A percentile compares a stretch with the other conserved stretches of the same genome.
These are phyloP conservation scores for Tetrapisispora taiwanensis DNA, from an alignment of 805 yeast species.

Conservation along the genomic window DNA sequence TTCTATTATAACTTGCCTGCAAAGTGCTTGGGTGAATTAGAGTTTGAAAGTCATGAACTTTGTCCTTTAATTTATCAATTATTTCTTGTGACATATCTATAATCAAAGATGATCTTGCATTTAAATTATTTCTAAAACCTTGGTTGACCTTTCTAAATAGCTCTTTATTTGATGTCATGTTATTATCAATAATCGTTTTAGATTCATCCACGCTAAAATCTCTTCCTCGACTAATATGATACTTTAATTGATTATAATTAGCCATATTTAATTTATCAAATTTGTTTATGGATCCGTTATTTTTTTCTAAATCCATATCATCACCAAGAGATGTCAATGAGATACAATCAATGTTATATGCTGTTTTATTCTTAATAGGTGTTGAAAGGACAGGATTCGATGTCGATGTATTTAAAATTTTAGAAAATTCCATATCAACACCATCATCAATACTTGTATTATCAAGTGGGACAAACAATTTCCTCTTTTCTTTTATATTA, in stretches of 20 bases:
- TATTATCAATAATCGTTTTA: conserved; percentile 2
- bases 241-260: conserved; percentile 2
- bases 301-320: too few species aligned
- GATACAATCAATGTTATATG: not conserved
- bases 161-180: conserved; percentile 6
- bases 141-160: conserved; percentile 31
- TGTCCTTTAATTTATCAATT: conserved; percentile 23
- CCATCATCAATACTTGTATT: not conserved
- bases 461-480: not conserved
- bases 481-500: not conserved
- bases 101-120: conserved; percentile 41
- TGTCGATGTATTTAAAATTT: not conserved
- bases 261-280: not conserved
- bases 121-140: conserved; percentile 36
- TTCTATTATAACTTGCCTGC: conserved; percentile 15
- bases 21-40: conserved; percentile 19
- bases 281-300: not conserved
- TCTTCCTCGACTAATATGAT: conserved; percentile 18
- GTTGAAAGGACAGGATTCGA: conserved; percentile 1
- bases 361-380: not conserved
- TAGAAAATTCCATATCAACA: not conserved
- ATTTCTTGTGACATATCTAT: conserved; percentile 32
- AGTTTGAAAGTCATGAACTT: conserved; percentile 13
- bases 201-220: conserved; percentile 18
- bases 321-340: not conserved